phyloP scores from a whole-genome alignment of 164 flowering plant genomes.

The Sextonia rubra region DNA sequence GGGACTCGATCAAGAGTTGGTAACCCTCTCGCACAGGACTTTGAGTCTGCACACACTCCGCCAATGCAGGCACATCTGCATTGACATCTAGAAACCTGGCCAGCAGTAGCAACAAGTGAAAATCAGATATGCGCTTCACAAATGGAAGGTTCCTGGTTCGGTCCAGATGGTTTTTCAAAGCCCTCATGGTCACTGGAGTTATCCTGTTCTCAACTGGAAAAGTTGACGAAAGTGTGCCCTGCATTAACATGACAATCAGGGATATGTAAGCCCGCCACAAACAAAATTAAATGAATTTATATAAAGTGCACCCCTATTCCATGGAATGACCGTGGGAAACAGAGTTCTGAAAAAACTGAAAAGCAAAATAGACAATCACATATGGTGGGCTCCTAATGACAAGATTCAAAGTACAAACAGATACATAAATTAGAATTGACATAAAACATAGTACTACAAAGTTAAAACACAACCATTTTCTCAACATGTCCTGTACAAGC shows the following conservation, averaged over 20 bases:
- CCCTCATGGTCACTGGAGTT: slow-evolving; percentile 43
- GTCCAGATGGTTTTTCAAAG: slow-evolving; percentile 69
- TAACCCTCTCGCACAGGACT: slow-evolving; percentile 74
- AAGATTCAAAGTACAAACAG: too few species aligned
- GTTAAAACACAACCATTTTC: too few species aligned
- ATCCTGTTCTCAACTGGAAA: slow-evolving; percentile 84
- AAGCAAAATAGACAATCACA: not conserved
- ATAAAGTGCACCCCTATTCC: too few species aligned
- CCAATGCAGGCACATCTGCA: slow-evolving; percentile 71
- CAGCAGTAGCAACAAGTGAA: slow-evolving; percentile 68
- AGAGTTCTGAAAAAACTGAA: not conserved
- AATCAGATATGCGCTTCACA: slow-evolving; percentile 83
- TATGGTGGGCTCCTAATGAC: not conserved
- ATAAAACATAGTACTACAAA: too few species aligned
- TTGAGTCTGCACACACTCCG: slow-evolving; percentile 62
- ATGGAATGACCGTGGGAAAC: not conserved
- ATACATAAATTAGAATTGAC: too few species aligned
- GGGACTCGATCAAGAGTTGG: slow-evolving; percentile 71
- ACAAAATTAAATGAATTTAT: too few species aligned
- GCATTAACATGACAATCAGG: slow-evolving; percentile 19
- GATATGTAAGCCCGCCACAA: not conserved
- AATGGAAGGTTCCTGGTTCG: slow-evolving; percentile 60
- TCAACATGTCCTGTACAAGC: too few species aligned
- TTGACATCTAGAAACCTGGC: slow-evolving; percentile 60
- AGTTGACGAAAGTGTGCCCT: slow-evolving; percentile 78